Evolutionary conservation across 139 green algal genomes (phyloP).

Genomic region (Axilococcus clingmanii): DNA sequence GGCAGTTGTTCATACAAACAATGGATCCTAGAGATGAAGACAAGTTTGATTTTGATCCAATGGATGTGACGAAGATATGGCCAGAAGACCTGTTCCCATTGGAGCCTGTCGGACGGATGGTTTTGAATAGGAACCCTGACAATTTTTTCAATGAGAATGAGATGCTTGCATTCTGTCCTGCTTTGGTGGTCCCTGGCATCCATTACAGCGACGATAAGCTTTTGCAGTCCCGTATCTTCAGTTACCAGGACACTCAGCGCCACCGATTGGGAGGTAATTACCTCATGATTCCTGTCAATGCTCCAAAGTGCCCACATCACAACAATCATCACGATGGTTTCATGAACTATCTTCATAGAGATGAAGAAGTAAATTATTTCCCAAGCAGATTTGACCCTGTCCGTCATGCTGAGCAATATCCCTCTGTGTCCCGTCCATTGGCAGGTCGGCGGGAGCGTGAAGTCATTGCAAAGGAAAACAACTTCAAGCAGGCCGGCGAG

Average conservation of each 20-base stretch:
- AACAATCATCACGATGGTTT: constrained; percentile 97
- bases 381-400: constrained; percentile 79
- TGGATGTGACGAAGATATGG: constrained; percentile 82
- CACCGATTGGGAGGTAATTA: constrained; percentile 93
- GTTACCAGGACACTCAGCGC: constrained; percentile 80
- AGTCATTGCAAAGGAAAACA: constrained; percentile 91
- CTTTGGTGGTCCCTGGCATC: constrained; percentile 71
- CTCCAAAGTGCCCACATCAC: constrained; percentile 68
- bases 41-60: constrained; percentile 68
- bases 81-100: constrained; percentile 72
- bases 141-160: constrained; percentile 89
- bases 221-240: constrained; percentile 82
- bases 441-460: constrained; percentile 58
- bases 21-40: constrained; percentile 72
- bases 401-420: constrained; percentile 64
- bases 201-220: constrained; percentile 92
- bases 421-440: constrained; percentile 37
- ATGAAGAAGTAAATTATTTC: constrained; percentile 97
- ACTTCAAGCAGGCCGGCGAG: constrained; percentile 76
- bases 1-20: constrained; percentile 83
- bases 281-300: constrained; percentile 82
- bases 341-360: constrained; percentile 93
- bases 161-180: constrained; percentile 74
- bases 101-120: constrained; percentile 66
- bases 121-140: constrained; percentile 73